Evolutionary conservation across 2,329 filamentous ascomycete species (phyloP).

Genomic region (Aplosporella prunicola): DNA sequence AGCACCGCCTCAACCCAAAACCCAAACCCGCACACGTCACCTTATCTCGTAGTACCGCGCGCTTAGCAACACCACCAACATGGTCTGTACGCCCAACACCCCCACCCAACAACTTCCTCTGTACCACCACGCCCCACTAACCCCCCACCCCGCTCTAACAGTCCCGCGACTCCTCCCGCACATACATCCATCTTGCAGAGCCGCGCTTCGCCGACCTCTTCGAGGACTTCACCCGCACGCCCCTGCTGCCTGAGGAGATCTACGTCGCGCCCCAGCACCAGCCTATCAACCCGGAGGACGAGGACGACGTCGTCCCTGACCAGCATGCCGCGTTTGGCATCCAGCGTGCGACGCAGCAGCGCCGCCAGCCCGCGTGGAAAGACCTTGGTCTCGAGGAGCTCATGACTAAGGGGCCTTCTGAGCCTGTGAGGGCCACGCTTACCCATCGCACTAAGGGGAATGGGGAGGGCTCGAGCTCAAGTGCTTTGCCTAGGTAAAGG

Average conservation of each 20-base stretch:
- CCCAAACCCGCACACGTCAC: no score
- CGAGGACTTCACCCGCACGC: constrained; percentile 45
- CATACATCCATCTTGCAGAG: constrained; percentile 64
- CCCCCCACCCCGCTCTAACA: constrained; percentile 15
- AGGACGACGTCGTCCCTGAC: constrained; percentile 80
- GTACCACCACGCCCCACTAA: constrained; percentile 10
- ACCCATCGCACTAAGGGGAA: constrained; percentile 1
- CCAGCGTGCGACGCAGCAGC: constrained; percentile 64
- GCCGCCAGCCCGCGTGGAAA: constrained; percentile 65
- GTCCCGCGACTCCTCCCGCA: constrained; percentile 65
- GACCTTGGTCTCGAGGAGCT: constrained; percentile 65
- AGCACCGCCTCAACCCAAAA: no score
- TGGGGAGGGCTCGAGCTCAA: no score
- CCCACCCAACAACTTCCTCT: neutral
- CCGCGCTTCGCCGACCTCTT: constrained; percentile 68
- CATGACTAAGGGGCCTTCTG: constrained; percentile 53
- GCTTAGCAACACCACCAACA: no score
- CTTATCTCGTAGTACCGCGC: no score
- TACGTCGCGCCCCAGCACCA: constrained; percentile 72
- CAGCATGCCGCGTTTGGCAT: constrained; percentile 85
- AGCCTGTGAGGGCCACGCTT: constrained; percentile 12
- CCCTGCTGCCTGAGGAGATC: constrained; percentile 55
- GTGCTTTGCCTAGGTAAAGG: no score
- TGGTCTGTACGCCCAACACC: neutral
- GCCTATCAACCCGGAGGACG: constrained; percentile 77